These are phyloP conservation scores for Trametes hirsuta DNA, from an alignment of 1,284 basidiomycete species.

Conservation along the genomic window DNA sequence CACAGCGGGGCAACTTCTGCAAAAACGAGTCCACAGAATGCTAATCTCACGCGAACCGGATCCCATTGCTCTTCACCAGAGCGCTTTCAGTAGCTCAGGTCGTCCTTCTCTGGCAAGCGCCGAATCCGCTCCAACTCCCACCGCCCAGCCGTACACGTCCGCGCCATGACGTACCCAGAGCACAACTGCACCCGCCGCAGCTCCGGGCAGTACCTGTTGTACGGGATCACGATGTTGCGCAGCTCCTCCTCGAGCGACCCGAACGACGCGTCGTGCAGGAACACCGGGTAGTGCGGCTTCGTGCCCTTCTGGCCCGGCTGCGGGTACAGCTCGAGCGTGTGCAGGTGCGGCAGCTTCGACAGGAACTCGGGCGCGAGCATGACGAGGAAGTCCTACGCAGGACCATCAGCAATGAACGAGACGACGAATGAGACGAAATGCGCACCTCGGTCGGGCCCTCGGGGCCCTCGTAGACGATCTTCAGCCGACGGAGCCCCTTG, in stretches of 20 bases:
- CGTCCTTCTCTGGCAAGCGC: slow-evolving; percentile 8
- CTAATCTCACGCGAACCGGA: no score
- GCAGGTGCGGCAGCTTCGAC: slow-evolving; percentile 26
- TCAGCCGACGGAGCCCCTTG: slow-evolving; percentile 31
- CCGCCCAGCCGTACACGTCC: slow-evolving; percentile 23
- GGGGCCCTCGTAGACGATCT: slow-evolving; percentile 29
- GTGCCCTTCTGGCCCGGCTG: slow-evolving; percentile 1
- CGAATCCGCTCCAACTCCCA: slow-evolving; percentile 24
- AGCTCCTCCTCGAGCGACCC: slow-evolving; percentile 32
- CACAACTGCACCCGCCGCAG: slow-evolving; percentile 33
- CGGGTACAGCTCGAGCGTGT: slow-evolving; percentile 31
- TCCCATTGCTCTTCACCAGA: not conserved
- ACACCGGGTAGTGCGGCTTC: slow-evolving; percentile 21
- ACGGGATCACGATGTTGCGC: slow-evolving; percentile 34
- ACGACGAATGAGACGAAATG: not conserved
- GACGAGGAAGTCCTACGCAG: slow-evolving; percentile 29
- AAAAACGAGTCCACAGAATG: not conserved
- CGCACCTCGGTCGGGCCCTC: slow-evolving; percentile 33
- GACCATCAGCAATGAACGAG: not conserved
- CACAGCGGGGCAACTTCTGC: not conserved
- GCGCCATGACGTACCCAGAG: slow-evolving; percentile 25
- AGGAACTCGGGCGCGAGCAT: slow-evolving; percentile 35
- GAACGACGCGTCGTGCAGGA: slow-evolving; percentile 30
- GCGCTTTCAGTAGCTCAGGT: slow-evolving; percentile 12
- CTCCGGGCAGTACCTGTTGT: slow-evolving; percentile 31